Evolutionary conservation across 331 rosid genomes (phyloP), one percentile per base, ranked within the genome.

Genomic region (Cydonia oblonga): DNA sequence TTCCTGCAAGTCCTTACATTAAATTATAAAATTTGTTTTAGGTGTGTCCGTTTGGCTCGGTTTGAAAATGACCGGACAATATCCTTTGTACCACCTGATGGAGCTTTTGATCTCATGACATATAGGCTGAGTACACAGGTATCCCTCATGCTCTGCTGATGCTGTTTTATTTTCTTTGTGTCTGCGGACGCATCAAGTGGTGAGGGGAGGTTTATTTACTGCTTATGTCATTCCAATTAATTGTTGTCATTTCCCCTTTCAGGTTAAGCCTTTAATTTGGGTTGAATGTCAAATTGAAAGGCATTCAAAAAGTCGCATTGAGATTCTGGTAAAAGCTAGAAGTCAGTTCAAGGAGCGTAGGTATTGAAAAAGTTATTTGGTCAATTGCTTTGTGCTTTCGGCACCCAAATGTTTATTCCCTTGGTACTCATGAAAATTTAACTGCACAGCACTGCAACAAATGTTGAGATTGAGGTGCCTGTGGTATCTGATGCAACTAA

Each of bases 291-390:
- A 80, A 83, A 87, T 93, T 81, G 98, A 93, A 83, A 90, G 86
- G 82, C 98, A 93, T 80, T 93, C 98, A 35, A 93, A 93, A 82
- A 93, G 97, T 70, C 96, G 98, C 72, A 85, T 93, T n/a, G 98
- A 93, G 89, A 88, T 93, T 44, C 84, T 81, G 87, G 98, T 93
- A 71, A 93, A 93, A 78, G 96, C 98, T 65, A 86, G 98, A 81
- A 93, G 98, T 80, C 98, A 93, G 83, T 93, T 87, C 83, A 93
- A 93, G 96, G 98, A 93, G 87, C 97, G 98, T 29, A 93, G 98
- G 98, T 90, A 88, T 64, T 64, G 49, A 40, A 72, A 26, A 53
- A 32, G 72, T 74, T 62, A 29, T 18, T 68, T 68, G 62, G 73
- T 64, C 49, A 28, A 52, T 76, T 72, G 68, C 75, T 72, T 66